A percentile compares a stretch with the other conserved stretches of the same genome.
These are phyloP conservation scores for Malus asiatica DNA, from an alignment of 306 rosid genomes.

Conservation along the genomic window DNA sequence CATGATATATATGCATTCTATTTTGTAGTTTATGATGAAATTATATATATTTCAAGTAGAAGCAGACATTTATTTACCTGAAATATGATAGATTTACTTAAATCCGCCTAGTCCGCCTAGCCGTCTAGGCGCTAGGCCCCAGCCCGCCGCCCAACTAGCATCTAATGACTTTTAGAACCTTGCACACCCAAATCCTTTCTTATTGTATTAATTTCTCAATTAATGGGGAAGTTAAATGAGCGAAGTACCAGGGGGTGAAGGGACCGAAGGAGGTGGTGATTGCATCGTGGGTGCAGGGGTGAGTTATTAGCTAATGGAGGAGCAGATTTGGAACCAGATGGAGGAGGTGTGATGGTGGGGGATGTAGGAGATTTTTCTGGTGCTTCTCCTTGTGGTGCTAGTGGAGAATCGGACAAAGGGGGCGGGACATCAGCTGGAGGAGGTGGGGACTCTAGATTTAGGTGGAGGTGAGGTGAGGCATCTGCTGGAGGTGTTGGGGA, in stretches of 20 bases:
- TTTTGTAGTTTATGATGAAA: too few species aligned
- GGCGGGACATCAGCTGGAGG: slow-evolving; percentile 54
- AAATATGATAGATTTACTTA: too few species aligned
- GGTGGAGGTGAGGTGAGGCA: slow-evolving; percentile 38
- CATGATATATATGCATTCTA: too few species aligned
- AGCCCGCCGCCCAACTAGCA: too few species aligned
- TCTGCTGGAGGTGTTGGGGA: slow-evolving; percentile 34
- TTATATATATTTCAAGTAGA: too few species aligned
- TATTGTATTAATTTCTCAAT: too few species aligned
- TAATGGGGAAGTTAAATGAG: too few species aligned
- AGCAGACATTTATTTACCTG: too few species aligned
- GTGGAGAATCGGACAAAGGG: slow-evolving; percentile 41
- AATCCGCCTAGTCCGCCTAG: too few species aligned
- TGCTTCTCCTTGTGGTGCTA: slow-evolving; percentile 34
- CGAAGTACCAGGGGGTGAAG: slow-evolving; percentile 43
- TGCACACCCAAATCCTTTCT: too few species aligned
- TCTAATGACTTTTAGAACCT: too few species aligned
- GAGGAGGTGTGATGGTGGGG: slow-evolving; percentile 42
- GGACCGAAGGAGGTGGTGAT: slow-evolving; percentile 57
- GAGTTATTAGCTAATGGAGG: slow-evolving; percentile 29
- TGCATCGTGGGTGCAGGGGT: slow-evolving; percentile 42
- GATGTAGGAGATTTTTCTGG: slow-evolving; percentile 45
- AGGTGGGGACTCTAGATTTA: slow-evolving; percentile 33
- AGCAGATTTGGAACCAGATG: slow-evolving; percentile 36
- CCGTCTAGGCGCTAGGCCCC: too few species aligned